Base-by-base conservation (phyloP, 163 green algal species). In the Scenedesmus sp. region DNA sequence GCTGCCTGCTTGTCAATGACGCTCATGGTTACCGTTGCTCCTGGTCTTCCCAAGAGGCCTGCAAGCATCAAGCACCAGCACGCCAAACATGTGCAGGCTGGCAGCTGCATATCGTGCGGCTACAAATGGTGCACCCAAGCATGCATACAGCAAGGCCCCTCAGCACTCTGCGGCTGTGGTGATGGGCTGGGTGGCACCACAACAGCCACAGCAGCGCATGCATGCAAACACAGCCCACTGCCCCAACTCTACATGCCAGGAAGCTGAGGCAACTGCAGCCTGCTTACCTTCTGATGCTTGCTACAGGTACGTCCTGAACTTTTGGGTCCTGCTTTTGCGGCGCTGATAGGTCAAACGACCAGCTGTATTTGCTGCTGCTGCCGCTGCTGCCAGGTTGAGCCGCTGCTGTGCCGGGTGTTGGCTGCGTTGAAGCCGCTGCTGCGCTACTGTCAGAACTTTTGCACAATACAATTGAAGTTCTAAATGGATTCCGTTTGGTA, bases 1-100 rank as follows among this genome's bases (percentile, higher is more conserved):
- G 22, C 59, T 35, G 59, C 24, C 9, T 22, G 51, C 24, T 16
- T 10, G 20, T 26, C 12, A 61, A 84, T 22, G n/a, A 1, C 30
- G 59, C 13, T 6, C 22, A 18, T 30, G 49, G 89, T 68, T 22
- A 95, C 94, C 93, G 73, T 97, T 97, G 35, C 61, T 90, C 5
- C 96, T 90, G 0, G 94, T 96, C 10, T 90, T 91, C 0, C 90
- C 92, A 53, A 97, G 90, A 20, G 96, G 96, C 2, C 81, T 86
- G 43, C 81, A 70, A 10, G 16, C 35, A 49, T 9, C 37, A 81
- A n/a, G 65, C 72, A 81, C 24, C 35, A 51, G 72, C 72, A 81
- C 33, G n/a, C 49, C 35, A 46, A 2, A n/a, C 2, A 81, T 44
- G 15, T 46, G 37, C 9, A 46, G 70, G 13, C 35, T 49, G 33